Percentiles rank a stretch among this genome's conserved stretches.
Evolutionary conservation across 169 alveolate genomes (phyloP).

Genomic region (Plasmodium vinckei): DNA sequence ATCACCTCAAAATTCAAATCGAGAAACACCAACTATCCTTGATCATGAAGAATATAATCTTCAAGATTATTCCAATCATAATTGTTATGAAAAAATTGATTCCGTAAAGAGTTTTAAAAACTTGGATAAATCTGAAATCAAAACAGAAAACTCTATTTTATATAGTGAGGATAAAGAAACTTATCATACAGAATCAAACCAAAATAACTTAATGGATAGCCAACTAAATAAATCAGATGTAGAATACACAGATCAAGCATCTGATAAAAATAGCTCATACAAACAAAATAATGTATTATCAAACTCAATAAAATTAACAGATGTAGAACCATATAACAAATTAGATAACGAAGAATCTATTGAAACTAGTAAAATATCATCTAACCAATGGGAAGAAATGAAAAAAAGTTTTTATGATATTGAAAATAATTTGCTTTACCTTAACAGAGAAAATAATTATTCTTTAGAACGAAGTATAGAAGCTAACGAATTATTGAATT

Average conservation of each 20-base stretch:
- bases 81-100: too few species aligned
- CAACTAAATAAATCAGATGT: neutral
- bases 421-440: conserved; percentile 27
- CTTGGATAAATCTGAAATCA: neutral
- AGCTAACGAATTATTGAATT: neutral
- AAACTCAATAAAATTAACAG: too few species aligned
- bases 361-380: conserved; percentile 15
- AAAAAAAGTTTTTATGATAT: conserved; percentile 55
- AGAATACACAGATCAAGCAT: neutral
- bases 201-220: neutral
- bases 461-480: neutral
- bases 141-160: neutral
- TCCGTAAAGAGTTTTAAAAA: neutral
- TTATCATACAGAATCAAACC: neutral
- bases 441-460: neutral
- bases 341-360: neutral
- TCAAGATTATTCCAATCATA: too few species aligned
- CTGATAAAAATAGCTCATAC: neutral
- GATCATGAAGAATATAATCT: too few species aligned
- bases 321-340: too few species aligned
- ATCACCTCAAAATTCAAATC: too few species aligned
- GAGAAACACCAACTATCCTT: too few species aligned
- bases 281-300: conserved; percentile 21
- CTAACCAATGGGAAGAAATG: conserved; percentile 58
- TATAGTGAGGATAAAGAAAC: neutral